Evolutionary conservation across 2,329 filamentous ascomycete genomes (phyloP), one percentile per base, ranked within the genome.

Genomic region (Knufia fluminis): DNA sequence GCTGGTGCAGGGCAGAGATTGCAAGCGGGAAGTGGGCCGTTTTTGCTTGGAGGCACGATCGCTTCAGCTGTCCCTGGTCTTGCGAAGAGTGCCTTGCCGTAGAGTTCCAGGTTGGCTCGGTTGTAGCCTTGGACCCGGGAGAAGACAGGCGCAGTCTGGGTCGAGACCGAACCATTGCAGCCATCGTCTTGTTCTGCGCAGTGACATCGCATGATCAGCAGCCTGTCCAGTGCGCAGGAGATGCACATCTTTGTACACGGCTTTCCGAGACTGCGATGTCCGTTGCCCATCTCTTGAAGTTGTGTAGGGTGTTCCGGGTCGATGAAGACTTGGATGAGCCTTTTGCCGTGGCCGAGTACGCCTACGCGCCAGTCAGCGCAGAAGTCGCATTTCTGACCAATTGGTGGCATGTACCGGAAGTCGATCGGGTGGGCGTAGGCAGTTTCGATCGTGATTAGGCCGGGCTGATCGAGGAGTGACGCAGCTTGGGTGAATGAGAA

Each of bases 391-490:
- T 44, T 31, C 8, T 39, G 22, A 10, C 22, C 16, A 9, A 7
- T 10, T n/a, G 46, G 44, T 10, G 51, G 44, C 4, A 46, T 36
- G 46, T 48, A 42, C 28, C 55, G 49, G 45, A 57, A 59, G 26
- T 59, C 36, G 45, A 60, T 59, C 1, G 58, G 58, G 49, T 60
- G 57, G 6, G 57, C 51, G 54, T 56, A 60, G 24, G 16, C 42
- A 10, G 58, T 60, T 3, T 28, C 45, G 23, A 48, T 40, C 9
- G 45, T 48, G 8, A 39, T 26, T 2, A 40, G 17, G n/a, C 33
- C 23, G n/a, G 43, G 20, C 20, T 23, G 14, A 24, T 46, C 17
- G 16, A 23, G 32, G 31, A 46, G 16, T 3, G 31, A 46, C 9
- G 36, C n/a, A 17, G 33, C 45, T 20, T 28, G 19, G 14, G 20